Evolutionary conservation across 371 early-diverging fungal species (phyloP).

Genomic region (Saksenaea vasiformis): DNA sequence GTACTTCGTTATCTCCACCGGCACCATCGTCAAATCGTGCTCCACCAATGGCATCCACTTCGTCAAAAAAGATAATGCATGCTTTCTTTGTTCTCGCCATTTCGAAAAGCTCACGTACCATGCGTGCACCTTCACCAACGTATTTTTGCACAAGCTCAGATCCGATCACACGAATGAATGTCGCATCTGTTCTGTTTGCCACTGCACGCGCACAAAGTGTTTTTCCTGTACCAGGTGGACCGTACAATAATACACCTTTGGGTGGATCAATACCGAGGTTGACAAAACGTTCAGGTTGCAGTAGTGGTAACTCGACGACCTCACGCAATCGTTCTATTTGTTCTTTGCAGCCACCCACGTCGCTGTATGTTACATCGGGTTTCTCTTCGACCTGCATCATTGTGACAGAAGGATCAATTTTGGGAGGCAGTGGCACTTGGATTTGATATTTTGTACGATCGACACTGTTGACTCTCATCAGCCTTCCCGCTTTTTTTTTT

Average conservation of each 20-base stretch:
- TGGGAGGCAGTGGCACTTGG: constrained; percentile 93
- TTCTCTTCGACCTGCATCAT: constrained; percentile 99
- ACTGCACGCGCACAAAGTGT: constrained; percentile 99
- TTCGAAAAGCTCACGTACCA: constrained; percentile 99
- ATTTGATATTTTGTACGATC: constrained; percentile 99
- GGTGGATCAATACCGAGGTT: constrained; percentile 99
- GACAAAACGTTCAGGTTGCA: constrained; percentile 99
- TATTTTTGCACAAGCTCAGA: constrained; percentile 99
- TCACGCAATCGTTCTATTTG: constrained; percentile 99
- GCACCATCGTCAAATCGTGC: constrained; percentile 87
- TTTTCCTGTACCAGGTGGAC: constrained; percentile 99
- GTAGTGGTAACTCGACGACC: constrained; percentile 98
- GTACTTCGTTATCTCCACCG: constrained; percentile 96
- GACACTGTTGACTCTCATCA: constrained; percentile 62
- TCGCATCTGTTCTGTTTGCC: constrained; percentile 99
- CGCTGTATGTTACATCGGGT: constrained; percentile 99
- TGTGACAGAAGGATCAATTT: constrained; percentile 94
- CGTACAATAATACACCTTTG: constrained; percentile 98
- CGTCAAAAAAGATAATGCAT: constrained; percentile 99
- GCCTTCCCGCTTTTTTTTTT: background rate
- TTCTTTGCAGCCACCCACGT: constrained; percentile 99
- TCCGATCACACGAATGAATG: constrained; percentile 99
- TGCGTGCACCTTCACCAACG: constrained; percentile 99
- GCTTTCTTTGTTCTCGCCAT: constrained; percentile 90
- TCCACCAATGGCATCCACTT: constrained; percentile 99